These are phyloP conservation scores for Mycena alexandri DNA, from an alignment of 768 basidiomycete genomes.

Conservation along the genomic window DNA sequence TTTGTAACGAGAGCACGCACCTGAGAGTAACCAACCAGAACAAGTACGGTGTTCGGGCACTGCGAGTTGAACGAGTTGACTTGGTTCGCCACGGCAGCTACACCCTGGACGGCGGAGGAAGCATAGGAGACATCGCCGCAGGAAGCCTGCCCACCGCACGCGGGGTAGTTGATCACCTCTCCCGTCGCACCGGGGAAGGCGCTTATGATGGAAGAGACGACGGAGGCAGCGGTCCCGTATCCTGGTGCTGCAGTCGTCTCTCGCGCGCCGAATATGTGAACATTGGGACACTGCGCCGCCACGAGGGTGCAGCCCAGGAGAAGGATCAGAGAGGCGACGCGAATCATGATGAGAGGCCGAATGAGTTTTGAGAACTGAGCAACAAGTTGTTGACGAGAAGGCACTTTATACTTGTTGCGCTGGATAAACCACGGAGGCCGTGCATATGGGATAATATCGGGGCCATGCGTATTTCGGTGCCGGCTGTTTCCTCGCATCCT, in stretches of 20 bases:
- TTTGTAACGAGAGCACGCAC: constrained; percentile 26
- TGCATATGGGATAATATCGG: too few relatives aligned
- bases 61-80: constrained; percentile 50
- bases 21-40: constrained; percentile 51
- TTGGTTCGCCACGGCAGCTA: constrained; percentile 45
- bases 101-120: constrained; percentile 46
- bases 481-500: too few relatives aligned
- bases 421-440: too few relatives aligned
- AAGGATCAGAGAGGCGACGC: constrained; percentile 31
- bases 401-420: too few relatives aligned
- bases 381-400: too few relatives aligned
- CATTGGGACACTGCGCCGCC: constrained; percentile 44
- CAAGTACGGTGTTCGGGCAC: constrained; percentile 48
- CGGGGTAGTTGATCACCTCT: constrained; percentile 53
- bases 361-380: neutral
- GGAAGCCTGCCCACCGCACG: constrained; percentile 49
- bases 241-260: constrained; percentile 50
- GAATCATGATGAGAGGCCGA: constrained; percentile 30
- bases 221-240: constrained; percentile 47
- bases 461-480: too few relatives aligned
- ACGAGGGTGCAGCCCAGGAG: constrained; percentile 30
- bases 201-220: constrained; percentile 44
- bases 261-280: constrained; percentile 52
- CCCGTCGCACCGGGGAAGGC: constrained; percentile 47
- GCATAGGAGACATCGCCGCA: constrained; percentile 51